These are phyloP conservation scores for Lactarius indigo DNA, from an alignment of 768 basidiomycete species.

Conservation along the genomic window DNA sequence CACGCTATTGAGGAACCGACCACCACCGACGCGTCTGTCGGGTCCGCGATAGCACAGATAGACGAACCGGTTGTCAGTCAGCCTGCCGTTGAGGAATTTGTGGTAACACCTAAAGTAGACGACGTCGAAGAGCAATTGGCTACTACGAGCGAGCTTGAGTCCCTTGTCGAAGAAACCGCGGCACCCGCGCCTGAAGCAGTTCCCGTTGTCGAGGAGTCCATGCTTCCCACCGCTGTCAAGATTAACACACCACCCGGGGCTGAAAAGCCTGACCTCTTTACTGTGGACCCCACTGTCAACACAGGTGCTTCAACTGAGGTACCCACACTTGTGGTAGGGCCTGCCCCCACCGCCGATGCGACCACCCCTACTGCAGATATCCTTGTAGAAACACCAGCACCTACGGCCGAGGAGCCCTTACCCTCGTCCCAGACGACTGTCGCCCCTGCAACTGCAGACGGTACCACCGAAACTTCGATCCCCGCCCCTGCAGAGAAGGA, in stretches of 20 bases:
- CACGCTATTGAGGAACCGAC: neutral
- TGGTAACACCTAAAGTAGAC: neutral
- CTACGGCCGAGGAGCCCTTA: neutral
- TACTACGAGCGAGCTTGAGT: neutral
- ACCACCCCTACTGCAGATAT: neutral
- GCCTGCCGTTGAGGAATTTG: neutral
- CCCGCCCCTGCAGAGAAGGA: neutral
- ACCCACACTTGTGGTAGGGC: neutral
- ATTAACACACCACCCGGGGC: neutral
- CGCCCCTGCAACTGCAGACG: neutral
- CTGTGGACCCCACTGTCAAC: neutral
- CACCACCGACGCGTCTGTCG: neutral
- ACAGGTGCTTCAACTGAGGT: neutral
- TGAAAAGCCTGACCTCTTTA: neutral
- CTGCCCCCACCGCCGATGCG: neutral
- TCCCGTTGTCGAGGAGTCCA: conserved; percentile 6
- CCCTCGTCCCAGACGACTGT: neutral
- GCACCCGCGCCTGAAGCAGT: neutral
- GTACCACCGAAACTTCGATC: neutral
- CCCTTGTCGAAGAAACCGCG: neutral
- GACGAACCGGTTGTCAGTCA: neutral
- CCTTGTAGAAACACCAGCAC: neutral
- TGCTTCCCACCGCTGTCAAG: neutral
- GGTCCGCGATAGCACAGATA: neutral
- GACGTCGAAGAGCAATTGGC: neutral